These are phyloP conservation scores for Castanospermum australe DNA, from an alignment of 306 rosid species.

Conservation along the genomic window DNA sequence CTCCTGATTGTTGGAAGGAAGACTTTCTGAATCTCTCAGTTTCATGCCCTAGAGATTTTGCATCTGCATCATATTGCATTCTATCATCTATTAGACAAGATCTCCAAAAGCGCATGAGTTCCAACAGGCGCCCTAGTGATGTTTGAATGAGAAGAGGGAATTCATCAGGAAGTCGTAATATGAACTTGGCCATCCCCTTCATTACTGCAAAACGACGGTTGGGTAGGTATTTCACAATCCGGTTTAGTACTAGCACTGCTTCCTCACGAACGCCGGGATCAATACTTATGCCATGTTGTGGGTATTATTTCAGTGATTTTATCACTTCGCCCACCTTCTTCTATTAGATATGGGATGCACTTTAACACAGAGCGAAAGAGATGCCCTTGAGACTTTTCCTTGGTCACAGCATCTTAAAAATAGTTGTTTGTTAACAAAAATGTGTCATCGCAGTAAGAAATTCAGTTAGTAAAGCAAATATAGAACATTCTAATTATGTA, in stretches of 20 bases:
- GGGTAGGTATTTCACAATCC: slow-evolving; percentile 88
- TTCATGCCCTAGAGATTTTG: slow-evolving; percentile 50
- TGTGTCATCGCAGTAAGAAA: slow-evolving; percentile 24
- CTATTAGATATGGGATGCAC: slow-evolving; percentile 95
- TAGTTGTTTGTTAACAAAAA: slow-evolving; percentile 7
- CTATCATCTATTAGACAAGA: slow-evolving; percentile 89
- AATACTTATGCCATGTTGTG: slow-evolving; percentile 99
- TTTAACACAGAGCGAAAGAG: slow-evolving; percentile 93
- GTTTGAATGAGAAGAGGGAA: slow-evolving; percentile 98
- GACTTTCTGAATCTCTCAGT: slow-evolving; percentile 70
- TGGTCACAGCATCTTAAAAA: slow-evolving; percentile 88
- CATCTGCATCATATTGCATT: slow-evolving; percentile 63
- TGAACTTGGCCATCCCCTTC: slow-evolving; percentile 96
- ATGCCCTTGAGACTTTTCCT: slow-evolving; percentile 98
- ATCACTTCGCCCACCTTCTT: slow-evolving; percentile 97
- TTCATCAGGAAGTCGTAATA: slow-evolving; percentile 93
- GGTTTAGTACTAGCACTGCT: slow-evolving; percentile 93
- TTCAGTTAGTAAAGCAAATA: not conserved
- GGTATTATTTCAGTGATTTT: slow-evolving; percentile 99
- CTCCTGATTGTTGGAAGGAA: slow-evolving; percentile 73
- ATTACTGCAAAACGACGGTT: slow-evolving; percentile 98
- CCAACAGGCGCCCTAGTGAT: slow-evolving; percentile 91
- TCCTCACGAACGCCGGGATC: slow-evolving; percentile 99
- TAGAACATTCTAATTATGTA: not conserved
- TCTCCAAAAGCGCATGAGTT: slow-evolving; percentile 98